These are phyloP conservation scores for Hypholoma fasciculare DNA, from an alignment of 768 basidiomycete genomes.

Conservation along the genomic window DNA sequence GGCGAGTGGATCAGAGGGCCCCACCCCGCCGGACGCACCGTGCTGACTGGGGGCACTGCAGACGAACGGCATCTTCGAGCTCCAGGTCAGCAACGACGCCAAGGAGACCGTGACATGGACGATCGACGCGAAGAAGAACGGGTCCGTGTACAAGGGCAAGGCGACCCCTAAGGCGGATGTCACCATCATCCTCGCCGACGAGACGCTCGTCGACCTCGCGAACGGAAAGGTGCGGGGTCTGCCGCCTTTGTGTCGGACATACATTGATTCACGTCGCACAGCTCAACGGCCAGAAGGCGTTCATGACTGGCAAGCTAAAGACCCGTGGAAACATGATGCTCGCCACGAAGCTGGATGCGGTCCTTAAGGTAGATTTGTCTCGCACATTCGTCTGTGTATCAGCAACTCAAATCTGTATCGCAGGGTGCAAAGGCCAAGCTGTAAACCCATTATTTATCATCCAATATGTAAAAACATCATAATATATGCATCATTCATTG, in stretches of 20 bases:
- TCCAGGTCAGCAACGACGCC: conserved; percentile 72
- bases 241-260: background rate
- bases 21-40: background rate
- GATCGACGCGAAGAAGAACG: conserved; percentile 89
- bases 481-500: conserved; percentile 8
- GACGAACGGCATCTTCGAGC: conserved; percentile 89
- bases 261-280: conserved; percentile 22
- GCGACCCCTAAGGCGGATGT: conserved; percentile 80
- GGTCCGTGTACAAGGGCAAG: conserved; percentile 72
- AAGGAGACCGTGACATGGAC: conserved; percentile 83
- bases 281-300: conserved; percentile 92
- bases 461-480: background rate
- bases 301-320: conserved; percentile 95
- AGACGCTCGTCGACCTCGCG: conserved; percentile 71
- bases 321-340: conserved; percentile 93
- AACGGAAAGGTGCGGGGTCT: conserved; percentile 58
- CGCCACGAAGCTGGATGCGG: conserved; percentile 83
- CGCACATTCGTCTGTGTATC: background rate
- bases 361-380: conserved; percentile 66
- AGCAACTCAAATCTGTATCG: background rate
- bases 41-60: conserved; percentile 24
- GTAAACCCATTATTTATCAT: conserved; percentile 20
- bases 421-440: conserved; percentile 49
- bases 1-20: conserved; percentile 32
- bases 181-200: conserved; percentile 76